Percentiles rank a stretch among this genome's conserved stretches.
Evolutionary conservation across 441 rosid genomes (phyloP).

Genomic region (Theobroma grandiflorum): DNA sequence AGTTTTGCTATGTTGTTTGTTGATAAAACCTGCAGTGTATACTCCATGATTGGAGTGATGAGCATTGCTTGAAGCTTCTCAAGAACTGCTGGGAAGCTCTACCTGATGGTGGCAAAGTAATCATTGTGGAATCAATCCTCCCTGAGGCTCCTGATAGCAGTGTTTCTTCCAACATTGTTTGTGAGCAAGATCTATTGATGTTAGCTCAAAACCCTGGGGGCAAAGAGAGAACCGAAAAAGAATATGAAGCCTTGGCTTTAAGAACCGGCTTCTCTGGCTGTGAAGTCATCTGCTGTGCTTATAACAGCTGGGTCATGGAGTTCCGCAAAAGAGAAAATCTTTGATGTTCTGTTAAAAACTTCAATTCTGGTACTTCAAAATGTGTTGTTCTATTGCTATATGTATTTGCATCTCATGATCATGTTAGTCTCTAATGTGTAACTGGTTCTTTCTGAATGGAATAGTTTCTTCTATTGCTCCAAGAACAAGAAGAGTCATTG

Average conservation of each 20-base stretch:
- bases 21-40: slow-evolving; percentile 43
- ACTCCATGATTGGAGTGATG: slow-evolving; percentile 54
- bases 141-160: slow-evolving; percentile 35
- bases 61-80: slow-evolving; percentile 46
- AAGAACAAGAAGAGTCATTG: neutral
- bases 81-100: slow-evolving; percentile 50
- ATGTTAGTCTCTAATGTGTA: neutral
- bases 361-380: neutral
- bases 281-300: slow-evolving; percentile 36
- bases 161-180: slow-evolving; percentile 30
- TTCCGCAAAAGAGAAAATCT: slow-evolving; percentile 15
- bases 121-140: slow-evolving; percentile 41
- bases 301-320: slow-evolving; percentile 45
- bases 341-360: neutral
- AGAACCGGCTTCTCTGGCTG: slow-evolving; percentile 37
- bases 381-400: neutral
- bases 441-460: neutral
- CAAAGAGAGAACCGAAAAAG: slow-evolving; percentile 44
- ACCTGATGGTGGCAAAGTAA: slow-evolving; percentile 43
- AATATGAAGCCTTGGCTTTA: slow-evolving; percentile 46
- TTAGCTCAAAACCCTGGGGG: slow-evolving; percentile 44
- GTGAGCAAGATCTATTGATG: slow-evolving; percentile 47
- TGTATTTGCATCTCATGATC: neutral
- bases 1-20: neutral
- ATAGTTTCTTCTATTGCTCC: neutral